Percentiles rank a stretch among this genome's conserved stretches.
These are phyloP conservation scores for Xylariaceae sp. DNA, from an alignment of 2,329 filamentous ascomycete species.

Conservation along the genomic window DNA sequence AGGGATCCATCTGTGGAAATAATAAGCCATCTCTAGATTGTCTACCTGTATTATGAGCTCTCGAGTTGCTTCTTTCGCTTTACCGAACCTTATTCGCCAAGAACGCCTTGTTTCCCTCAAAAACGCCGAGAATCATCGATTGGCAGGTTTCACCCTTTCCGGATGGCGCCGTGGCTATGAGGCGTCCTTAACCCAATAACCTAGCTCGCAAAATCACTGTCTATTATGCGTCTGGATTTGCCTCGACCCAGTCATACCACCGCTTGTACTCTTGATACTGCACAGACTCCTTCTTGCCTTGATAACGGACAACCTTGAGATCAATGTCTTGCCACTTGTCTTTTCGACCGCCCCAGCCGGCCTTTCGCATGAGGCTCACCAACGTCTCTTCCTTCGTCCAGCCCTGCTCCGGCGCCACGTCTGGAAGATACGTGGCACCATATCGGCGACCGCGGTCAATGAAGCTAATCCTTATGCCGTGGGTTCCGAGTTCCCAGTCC, in stretches of 20 bases:
- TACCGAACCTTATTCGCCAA: conserved; percentile 6
- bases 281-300: conserved; percentile 71
- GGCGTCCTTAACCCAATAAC: conserved; percentile 4
- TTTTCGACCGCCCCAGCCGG: conserved; percentile 79
- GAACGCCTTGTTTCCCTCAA: conserved; percentile 6
- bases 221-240: conserved; percentile 24
- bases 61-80: conserved; percentile 1
- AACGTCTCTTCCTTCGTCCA: conserved; percentile 94
- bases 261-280: conserved; percentile 68
- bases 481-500: conserved; percentile 81
- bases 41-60: conserved; percentile 21
- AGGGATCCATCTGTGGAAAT: background rate
- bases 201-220: conserved; percentile 1
- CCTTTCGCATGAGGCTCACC: conserved; percentile 86
- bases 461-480: conserved; percentile 86
- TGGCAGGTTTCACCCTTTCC: background rate
- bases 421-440: conserved; percentile 85
- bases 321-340: conserved; percentile 76
- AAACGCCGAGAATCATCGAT: background rate
- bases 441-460: conserved; percentile 65
- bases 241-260: conserved; percentile 69
- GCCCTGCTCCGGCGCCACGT: conserved; percentile 85
- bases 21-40: conserved; percentile 7
- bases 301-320: conserved; percentile 75
- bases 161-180: conserved; percentile 1